Conservation (phyloP, 176 grass and related monocot species). For the Triticum urartu region DNA sequence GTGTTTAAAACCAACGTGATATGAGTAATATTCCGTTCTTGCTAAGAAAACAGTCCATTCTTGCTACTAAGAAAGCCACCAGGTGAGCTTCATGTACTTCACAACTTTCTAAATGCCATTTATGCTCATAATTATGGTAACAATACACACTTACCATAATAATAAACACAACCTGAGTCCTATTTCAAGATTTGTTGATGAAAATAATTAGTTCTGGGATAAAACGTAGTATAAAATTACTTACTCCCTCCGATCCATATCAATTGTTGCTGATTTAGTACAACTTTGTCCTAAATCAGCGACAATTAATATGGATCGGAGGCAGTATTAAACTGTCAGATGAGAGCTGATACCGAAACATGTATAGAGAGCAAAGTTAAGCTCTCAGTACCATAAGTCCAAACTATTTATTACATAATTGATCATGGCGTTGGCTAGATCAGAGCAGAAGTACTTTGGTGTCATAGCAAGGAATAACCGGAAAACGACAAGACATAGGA, state of each 20-base stretch:
- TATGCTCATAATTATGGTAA: neutral
- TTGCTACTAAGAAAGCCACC: neutral
- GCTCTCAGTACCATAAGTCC: neutral
- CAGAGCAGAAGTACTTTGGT: neutral
- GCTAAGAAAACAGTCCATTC: neutral
- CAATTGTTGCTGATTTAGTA: too few species aligned
- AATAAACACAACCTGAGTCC: neutral
- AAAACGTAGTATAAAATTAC: neutral
- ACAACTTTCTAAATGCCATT: neutral
- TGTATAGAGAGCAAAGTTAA: neutral
- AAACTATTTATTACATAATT: slow-evolving; percentile 7
- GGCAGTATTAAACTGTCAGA: neutral
- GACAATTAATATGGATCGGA: too few species aligned
- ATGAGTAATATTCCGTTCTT: neutral
- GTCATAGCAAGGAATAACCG: slow-evolving; percentile 4
- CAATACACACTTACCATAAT: neutral
- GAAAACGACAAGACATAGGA: slow-evolving; percentile 2
- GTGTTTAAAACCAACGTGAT: neutral
- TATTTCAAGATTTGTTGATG: neutral
- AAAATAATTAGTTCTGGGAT: neutral
- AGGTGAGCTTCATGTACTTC: neutral
- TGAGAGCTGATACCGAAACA: neutral
- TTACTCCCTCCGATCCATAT: neutral
- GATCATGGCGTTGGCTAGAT: neutral
- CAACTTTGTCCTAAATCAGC: too few species aligned